Conservation (phyloP, 148 eudicot species). For the Polygonum aviculare region DNA sequence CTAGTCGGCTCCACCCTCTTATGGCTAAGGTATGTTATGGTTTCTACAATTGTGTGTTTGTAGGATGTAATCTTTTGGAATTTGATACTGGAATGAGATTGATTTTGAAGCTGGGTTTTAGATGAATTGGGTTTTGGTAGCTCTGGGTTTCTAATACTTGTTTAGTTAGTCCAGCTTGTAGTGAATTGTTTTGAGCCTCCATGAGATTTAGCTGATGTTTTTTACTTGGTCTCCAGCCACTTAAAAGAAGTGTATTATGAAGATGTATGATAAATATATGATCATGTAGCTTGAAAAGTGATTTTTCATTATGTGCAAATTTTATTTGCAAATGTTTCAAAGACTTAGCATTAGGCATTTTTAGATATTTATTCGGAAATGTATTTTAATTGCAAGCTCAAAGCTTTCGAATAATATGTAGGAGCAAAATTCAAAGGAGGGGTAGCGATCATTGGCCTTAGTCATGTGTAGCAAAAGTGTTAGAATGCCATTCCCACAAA, state of each 20-base stretch:
- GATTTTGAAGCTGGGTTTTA: background rate
- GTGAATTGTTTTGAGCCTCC: background rate
- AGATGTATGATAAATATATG: background rate
- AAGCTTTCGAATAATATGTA: background rate
- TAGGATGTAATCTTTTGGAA: background rate
- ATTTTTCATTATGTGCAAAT: background rate
- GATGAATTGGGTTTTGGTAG: background rate
- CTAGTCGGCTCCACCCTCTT: conserved; percentile 10
- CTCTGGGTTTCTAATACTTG: background rate
- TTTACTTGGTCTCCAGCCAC: background rate
- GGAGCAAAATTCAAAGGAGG: background rate
- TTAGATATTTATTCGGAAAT: background rate
- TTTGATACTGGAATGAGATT: background rate
- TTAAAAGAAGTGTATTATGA: background rate
- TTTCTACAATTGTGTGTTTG: background rate
- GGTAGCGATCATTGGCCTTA: background rate
- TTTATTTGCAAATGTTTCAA: background rate
- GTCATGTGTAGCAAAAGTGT: background rate
- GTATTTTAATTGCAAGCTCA: background rate
- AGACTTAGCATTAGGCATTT: background rate
- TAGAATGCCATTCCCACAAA: background rate
- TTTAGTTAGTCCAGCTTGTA: background rate
- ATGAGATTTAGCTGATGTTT: background rate
- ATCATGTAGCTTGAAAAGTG: background rate
- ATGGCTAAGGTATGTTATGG: conserved; percentile 14